Conservation (phyloP, 139 green algal species). For the Micractinium conductrix region DNA sequence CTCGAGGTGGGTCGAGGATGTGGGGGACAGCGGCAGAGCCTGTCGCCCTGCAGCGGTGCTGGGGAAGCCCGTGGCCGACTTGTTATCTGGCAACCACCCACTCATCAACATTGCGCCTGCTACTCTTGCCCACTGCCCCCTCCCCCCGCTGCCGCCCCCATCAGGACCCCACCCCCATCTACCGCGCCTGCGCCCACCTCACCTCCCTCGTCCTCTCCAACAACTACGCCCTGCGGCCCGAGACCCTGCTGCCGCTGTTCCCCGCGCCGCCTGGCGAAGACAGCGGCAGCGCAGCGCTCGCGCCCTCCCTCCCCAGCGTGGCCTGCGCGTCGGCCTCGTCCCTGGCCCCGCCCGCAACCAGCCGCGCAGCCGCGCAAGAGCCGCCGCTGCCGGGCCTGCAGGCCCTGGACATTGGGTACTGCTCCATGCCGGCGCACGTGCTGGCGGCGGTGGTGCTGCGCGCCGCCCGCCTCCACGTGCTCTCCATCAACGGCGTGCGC, state of each 20-base stretch:
- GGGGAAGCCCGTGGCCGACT: no score
- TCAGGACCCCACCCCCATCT: constrained; percentile 42
- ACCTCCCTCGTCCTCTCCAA: constrained; percentile 53
- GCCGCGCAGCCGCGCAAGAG: background rate
- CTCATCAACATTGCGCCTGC: background rate
- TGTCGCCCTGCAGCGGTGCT: no score
- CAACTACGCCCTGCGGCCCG: constrained; percentile 46
- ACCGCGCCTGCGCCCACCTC: constrained; percentile 52
- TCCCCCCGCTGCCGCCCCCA: background rate
- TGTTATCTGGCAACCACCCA: background rate
- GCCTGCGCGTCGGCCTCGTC: no score
- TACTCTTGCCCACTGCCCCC: background rate
- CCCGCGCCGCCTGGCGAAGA: background rate
- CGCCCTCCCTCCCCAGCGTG: no score
- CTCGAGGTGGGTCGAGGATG: constrained; percentile 17
- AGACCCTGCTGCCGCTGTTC: constrained; percentile 50
- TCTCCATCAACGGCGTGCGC: constrained; percentile 57
- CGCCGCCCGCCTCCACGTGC: constrained; percentile 38
- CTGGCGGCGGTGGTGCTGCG: constrained; percentile 32
- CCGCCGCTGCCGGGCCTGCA: constrained; percentile 41
- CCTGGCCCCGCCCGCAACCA: no score
- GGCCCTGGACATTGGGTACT: constrained; percentile 64
- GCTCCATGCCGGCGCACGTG: constrained; percentile 25
- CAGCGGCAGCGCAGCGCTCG: background rate
- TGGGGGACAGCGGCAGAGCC: background rate